These are phyloP conservation scores for Erysimum cheiri DNA, from an alignment of 441 rosid genomes.

Conservation along the genomic window DNA sequence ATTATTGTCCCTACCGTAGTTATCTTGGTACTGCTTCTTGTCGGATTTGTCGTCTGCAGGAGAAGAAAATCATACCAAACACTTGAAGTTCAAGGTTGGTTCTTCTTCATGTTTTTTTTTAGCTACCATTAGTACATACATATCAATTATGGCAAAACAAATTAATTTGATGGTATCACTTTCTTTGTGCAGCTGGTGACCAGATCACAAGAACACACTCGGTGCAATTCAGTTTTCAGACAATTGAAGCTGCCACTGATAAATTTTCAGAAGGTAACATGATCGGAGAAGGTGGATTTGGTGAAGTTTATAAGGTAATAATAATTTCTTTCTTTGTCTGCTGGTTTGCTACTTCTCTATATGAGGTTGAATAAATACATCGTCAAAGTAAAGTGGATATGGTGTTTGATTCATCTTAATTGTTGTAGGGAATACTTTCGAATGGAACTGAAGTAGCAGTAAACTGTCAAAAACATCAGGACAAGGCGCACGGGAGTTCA, in stretches of 20 bases:
- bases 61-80: conserved; percentile 19
- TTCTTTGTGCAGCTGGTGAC: conserved; percentile 28
- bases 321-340: no score
- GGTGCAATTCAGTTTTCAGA: conserved; percentile 36
- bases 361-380: no score
- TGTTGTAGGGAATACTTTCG: conserved; percentile 45
- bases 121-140: not conserved
- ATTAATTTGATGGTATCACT: not conserved
- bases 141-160: not conserved
- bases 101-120: no score
- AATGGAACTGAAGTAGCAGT: conserved; percentile 51
- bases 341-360: not conserved
- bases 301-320: conserved; percentile 47
- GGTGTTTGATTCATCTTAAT: not conserved
- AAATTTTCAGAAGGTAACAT: conserved; percentile 41
- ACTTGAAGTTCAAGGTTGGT: conserved; percentile 23
- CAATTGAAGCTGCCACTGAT: conserved; percentile 42
- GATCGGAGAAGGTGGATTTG: conserved; percentile 53
- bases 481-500: conserved; percentile 53
- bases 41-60: conserved; percentile 6
- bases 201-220: conserved; percentile 36
- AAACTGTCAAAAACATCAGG: conserved; percentile 44
- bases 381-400: not conserved
- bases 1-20: conserved; percentile 25
- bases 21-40: conserved; percentile 21